Conservation (phyloP, 192 early-diverging fungal genomes). For the Cladochytrium replicatum region DNA sequence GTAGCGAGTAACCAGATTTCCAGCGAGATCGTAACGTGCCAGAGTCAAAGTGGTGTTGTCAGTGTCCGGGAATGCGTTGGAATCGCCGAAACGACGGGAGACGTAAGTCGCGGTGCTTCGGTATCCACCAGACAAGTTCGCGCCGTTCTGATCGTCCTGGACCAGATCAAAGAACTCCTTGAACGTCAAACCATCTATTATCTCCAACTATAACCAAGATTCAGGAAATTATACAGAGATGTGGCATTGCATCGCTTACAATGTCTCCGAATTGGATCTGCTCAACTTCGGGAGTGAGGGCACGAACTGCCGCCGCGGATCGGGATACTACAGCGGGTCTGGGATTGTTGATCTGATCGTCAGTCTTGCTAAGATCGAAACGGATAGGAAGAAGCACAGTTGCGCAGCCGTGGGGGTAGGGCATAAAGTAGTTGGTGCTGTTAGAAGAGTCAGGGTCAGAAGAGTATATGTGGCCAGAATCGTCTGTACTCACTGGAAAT, state of each 20-base stretch:
- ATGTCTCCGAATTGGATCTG: not conserved
- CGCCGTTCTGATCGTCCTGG: no score
- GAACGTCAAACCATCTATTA: not conserved
- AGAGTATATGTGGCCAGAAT: conserved; percentile 11
- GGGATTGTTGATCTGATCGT: conserved; percentile 11
- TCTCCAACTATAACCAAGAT: not conserved
- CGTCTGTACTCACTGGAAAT: no score
- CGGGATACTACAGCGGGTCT: not conserved
- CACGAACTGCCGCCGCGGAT: conserved; percentile 3
- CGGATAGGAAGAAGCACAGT: not conserved
- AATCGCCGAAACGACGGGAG: no score
- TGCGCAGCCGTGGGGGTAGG: conserved; percentile 7
- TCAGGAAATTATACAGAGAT: no score
- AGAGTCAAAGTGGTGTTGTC: no score
- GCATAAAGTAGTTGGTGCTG: conserved; percentile 11
- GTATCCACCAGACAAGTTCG: no score
- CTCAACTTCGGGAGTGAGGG: conserved; percentile 1
- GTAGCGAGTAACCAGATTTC: no score
- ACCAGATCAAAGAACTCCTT: no score
- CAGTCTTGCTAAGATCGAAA: conserved; percentile 8
- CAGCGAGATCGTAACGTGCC: no score
- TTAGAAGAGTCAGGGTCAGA: conserved; percentile 2
- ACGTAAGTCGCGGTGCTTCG: no score
- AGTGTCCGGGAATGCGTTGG: no score
- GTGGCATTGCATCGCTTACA: not conserved